Evolutionary conservation across 2,329 filamentous ascomycete species (phyloP).

Genomic region (Metarhizium guizhouense): DNA sequence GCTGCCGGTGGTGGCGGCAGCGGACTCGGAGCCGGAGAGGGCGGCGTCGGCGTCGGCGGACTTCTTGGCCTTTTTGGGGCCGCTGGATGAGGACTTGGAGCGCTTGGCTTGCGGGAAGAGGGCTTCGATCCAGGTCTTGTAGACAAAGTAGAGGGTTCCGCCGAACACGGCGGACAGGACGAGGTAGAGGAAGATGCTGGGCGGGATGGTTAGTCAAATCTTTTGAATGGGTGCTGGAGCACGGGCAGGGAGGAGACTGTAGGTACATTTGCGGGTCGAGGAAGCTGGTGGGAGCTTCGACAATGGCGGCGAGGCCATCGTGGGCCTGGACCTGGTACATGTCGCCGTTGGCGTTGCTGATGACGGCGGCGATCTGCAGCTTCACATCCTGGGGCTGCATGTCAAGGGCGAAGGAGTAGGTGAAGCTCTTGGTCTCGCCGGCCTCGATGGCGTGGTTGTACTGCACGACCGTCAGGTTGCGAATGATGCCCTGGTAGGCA

Average conservation of each 20-base stretch:
- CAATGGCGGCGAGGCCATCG: constrained; percentile 75
- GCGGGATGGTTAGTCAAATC: not conserved
- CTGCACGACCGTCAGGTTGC: constrained; percentile 73
- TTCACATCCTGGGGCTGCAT: constrained; percentile 86
- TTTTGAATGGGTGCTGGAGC: not conserved
- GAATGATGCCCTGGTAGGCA: constrained; percentile 51
- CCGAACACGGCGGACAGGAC: constrained; percentile 72
- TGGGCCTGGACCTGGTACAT: constrained; percentile 72
- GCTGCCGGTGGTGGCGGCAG: constrained; percentile 57
- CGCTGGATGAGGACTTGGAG: constrained; percentile 36
- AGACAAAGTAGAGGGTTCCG: constrained; percentile 88
- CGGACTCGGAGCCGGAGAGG: constrained; percentile 61
- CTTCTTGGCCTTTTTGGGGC: constrained; percentile 54
- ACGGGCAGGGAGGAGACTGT: not conserved
- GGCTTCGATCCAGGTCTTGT: constrained; percentile 94
- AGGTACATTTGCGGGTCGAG: constrained; percentile 88
- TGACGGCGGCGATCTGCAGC: constrained; percentile 66
- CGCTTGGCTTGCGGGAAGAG: constrained; percentile 89
- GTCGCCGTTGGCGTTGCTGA: constrained; percentile 56
- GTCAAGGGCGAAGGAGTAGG: constrained; percentile 81
- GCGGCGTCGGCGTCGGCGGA: constrained; percentile 48
- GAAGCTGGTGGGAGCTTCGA: constrained; percentile 84
- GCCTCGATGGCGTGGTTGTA: constrained; percentile 68
- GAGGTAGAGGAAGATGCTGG: constrained; percentile 93
- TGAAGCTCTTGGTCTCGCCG: constrained; percentile 65